Percentiles rank a stretch among this genome's conserved stretches.
These are phyloP conservation scores for Podaxis rugospora DNA, from an alignment of 768 basidiomycete genomes.

Conservation along the genomic window DNA sequence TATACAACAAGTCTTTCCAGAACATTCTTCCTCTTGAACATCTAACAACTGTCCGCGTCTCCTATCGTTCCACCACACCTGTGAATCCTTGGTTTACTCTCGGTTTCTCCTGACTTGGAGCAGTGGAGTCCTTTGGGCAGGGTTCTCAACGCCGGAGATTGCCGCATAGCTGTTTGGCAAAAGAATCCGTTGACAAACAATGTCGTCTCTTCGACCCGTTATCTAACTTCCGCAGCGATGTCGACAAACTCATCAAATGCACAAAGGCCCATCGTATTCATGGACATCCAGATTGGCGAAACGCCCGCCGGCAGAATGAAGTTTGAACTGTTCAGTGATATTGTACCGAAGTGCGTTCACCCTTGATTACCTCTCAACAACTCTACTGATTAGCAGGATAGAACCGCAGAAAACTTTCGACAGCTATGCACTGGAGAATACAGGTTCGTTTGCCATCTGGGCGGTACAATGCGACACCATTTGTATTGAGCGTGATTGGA, in stretches of 20 bases:
- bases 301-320: constrained; percentile 93
- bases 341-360: constrained; percentile 80
- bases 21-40: too few species aligned
- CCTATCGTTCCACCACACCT: too few species aligned
- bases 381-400: constrained; percentile 22
- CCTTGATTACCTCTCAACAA: not conserved
- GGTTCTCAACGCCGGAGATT: too few species aligned
- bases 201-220: not conserved
- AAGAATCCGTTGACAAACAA: not conserved
- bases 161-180: not conserved
- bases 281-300: constrained; percentile 96
- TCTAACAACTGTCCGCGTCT: too few species aligned
- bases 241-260: constrained; percentile 30
- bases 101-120: too few species aligned
- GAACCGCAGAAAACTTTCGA: constrained; percentile 97
- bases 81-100: too few species aligned
- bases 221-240: constrained; percentile 1
- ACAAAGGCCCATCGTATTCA: constrained; percentile 87
- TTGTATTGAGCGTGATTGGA: constrained; percentile 8
- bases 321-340: constrained; percentile 96
- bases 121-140: too few species aligned
- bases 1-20: too few species aligned
- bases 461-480: not conserved
- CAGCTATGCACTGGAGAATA: constrained; percentile 98
- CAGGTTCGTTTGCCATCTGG: constrained; percentile 46